These are phyloP conservation scores for Hypoxylon fuscum DNA, from an alignment of 495 filamentous ascomycete genomes.

Conservation along the genomic window DNA sequence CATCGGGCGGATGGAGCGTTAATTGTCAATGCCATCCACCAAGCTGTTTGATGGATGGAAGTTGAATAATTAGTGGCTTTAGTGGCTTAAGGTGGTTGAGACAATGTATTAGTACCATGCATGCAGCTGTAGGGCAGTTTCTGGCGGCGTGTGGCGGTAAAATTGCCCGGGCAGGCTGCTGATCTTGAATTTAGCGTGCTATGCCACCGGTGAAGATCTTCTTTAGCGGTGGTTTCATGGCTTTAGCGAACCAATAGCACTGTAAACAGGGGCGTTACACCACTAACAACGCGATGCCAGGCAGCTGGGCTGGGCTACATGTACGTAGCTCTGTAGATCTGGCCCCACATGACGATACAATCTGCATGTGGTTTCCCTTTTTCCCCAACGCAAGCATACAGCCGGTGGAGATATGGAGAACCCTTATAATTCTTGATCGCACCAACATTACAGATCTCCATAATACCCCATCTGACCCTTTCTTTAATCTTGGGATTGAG, in stretches of 20 bases:
- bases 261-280: not conserved
- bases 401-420: not conserved
- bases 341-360: slow-evolving; percentile 21
- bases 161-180: no score
- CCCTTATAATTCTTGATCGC: not conserved
- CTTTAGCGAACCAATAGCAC: not conserved
- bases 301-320: not conserved
- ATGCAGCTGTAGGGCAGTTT: no score
- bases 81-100: no score
- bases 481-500: not conserved
- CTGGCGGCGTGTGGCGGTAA: no score
- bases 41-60: slow-evolving; percentile 2
- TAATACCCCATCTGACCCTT: slow-evolving; percentile 10
- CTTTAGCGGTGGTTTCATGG: not conserved
- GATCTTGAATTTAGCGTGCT: not conserved
- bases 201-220: not conserved
- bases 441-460: not conserved
- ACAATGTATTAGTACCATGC: no score
- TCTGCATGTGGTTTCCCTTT: slow-evolving; percentile 17
- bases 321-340: slow-evolving; percentile 1
- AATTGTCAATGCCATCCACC: not conserved
- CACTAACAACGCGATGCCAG: not conserved
- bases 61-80: not conserved
- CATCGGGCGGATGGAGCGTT: not conserved
- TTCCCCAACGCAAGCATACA: slow-evolving; percentile 15